Conservation (phyloP, 352 stramenopile genomes). For the Globisporangium echinulatum region DNA sequence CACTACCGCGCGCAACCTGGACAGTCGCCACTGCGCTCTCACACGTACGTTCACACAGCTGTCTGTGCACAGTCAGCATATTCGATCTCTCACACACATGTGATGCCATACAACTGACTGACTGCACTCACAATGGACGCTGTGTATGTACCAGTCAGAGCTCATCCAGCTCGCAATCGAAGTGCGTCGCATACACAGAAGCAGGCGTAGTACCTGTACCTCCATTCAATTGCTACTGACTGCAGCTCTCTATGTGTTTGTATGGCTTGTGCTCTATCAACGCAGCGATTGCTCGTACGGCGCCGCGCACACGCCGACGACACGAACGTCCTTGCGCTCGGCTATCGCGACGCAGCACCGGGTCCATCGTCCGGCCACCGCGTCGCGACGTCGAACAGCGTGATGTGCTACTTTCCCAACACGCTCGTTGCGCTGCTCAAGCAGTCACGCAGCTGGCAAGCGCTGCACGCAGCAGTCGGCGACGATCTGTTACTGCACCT, state of each 20-base stretch:
- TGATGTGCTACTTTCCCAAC: constrained; percentile 76
- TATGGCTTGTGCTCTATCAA: neutral
- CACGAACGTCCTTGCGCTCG: constrained; percentile 60
- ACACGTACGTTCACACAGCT: constrained; percentile 18
- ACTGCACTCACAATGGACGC: neutral
- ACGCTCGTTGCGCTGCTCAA: constrained; percentile 59
- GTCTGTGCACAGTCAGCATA: neutral
- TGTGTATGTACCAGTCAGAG: constrained; percentile 21
- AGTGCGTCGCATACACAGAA: constrained; percentile 1
- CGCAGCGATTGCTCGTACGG: constrained; percentile 31
- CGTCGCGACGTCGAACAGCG: constrained; percentile 42
- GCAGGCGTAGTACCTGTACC: too few species aligned
- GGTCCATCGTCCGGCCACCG: constrained; percentile 33
- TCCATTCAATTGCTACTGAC: too few species aligned
- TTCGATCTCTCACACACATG: neutral
- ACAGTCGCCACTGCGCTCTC: constrained; percentile 20
- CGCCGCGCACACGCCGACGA: constrained; percentile 35
- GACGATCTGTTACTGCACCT: constrained; percentile 66
- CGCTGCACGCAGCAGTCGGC: constrained; percentile 46
- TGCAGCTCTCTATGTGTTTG: too few species aligned
- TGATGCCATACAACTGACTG: too few species aligned
- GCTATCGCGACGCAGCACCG: constrained; percentile 47
- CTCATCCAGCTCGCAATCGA: constrained; percentile 47
- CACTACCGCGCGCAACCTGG: constrained; percentile 28
- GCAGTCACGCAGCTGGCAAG: constrained; percentile 32